Evolutionary conservation across 345 rosid genomes (phyloP).

Genomic region (Boechera stricta): DNA sequence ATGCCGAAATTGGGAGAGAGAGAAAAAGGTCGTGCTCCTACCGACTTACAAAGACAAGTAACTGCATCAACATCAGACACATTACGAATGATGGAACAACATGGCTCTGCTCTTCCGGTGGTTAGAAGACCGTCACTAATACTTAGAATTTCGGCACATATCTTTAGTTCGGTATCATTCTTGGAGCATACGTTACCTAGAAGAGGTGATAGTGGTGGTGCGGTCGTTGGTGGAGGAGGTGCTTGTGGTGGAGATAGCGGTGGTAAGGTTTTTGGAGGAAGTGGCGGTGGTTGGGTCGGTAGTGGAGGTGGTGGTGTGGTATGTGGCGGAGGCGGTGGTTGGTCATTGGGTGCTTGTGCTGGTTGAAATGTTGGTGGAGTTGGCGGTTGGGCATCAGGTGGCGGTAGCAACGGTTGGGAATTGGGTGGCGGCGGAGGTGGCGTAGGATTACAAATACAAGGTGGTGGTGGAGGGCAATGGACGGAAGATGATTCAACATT

Average conservation of each 20-base stretch:
- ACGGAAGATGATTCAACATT: neutral
- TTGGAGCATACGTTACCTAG: neutral
- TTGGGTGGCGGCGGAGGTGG: neutral
- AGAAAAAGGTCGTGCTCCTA: neutral
- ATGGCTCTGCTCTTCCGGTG: neutral
- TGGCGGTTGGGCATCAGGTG: no score
- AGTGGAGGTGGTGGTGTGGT: neutral
- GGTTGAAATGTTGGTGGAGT: no score
- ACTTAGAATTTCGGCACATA: neutral
- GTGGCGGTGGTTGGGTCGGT: neutral
- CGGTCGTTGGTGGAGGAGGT: neutral
- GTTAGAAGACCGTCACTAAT: neutral
- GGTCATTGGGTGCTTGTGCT: neutral
- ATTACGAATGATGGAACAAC: constrained; percentile 1
- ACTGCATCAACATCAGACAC: constrained; percentile 7
- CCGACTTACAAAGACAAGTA: constrained; percentile 1
- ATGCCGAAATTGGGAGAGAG: constrained; percentile 2
- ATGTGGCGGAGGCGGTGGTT: neutral
- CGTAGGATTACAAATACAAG: constrained; percentile 24
- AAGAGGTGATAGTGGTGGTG: constrained; percentile 4
- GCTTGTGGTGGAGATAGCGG: neutral
- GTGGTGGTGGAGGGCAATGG: constrained; percentile 29
- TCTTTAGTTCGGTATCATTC: neutral
- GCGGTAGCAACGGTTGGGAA: no score
- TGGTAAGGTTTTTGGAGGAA: neutral